phyloP scores from a whole-genome alignment of 192 early-diverging fungal species.

The Backusella liffmaniae region DNA sequence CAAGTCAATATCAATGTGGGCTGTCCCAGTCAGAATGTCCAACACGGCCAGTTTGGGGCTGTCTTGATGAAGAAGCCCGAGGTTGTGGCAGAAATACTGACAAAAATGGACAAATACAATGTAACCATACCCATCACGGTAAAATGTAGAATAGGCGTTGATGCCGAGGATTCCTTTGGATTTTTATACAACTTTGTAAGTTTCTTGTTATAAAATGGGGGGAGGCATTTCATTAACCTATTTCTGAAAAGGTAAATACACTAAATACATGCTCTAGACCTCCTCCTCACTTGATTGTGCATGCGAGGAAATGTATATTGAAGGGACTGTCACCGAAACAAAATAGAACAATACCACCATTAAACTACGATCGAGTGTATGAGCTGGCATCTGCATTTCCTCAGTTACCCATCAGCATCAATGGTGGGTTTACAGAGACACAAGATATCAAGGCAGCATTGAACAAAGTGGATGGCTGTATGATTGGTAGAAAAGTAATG shows the following conservation, averaged over 20 bases:
- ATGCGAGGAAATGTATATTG: slow-evolving; percentile 69
- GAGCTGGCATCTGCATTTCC: slow-evolving; percentile 53
- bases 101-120: slow-evolving; percentile 49
- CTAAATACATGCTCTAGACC: slow-evolving; percentile 20
- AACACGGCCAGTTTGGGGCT: slow-evolving; percentile 61
- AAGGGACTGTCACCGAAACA: slow-evolving; percentile 64
- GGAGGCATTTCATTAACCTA: no score
- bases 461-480: slow-evolving; percentile 56
- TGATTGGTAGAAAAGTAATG: slow-evolving; percentile 72
- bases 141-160: slow-evolving; percentile 79
- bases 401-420: slow-evolving; percentile 54
- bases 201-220: no score
- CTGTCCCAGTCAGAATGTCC: slow-evolving; percentile 67
- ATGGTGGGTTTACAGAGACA: slow-evolving; percentile 64
- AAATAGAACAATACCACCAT: slow-evolving; percentile 63
- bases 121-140: slow-evolving; percentile 58
- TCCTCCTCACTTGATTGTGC: slow-evolving; percentile 58
- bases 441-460: slow-evolving; percentile 49
- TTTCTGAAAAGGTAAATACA: slow-evolving; percentile 22
- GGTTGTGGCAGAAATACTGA: slow-evolving; percentile 53
- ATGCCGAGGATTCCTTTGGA: slow-evolving; percentile 62
- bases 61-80: slow-evolving; percentile 68
- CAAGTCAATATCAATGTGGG: slow-evolving; percentile 73
- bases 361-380: slow-evolving; percentile 62
- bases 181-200: slow-evolving; percentile 54